These are phyloP conservation scores for Diaporthe sp. DNA, from an alignment of 2,329 filamentous ascomycete species.

Conservation along the genomic window DNA sequence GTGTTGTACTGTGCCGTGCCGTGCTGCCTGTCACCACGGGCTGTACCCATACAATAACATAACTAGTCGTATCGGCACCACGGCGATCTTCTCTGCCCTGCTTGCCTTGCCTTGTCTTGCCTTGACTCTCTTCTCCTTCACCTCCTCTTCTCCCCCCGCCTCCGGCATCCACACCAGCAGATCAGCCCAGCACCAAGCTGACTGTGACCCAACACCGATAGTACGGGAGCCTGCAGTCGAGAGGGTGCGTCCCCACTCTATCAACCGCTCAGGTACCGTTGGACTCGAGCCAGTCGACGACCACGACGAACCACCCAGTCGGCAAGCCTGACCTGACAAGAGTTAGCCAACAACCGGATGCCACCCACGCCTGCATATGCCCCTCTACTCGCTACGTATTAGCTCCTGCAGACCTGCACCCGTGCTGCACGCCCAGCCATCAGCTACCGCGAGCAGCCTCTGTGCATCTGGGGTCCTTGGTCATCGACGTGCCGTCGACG, in stretches of 20 bases:
- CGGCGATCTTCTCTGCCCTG: constrained; percentile 30
- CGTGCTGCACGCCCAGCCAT: constrained; percentile 32
- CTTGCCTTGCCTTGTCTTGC: constrained; percentile 30
- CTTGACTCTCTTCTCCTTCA: neutral
- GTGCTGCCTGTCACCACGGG: constrained; percentile 9
- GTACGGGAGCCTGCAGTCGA: constrained; percentile 25
- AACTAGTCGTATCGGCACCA: constrained; percentile 24
- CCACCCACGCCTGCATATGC: constrained; percentile 32
- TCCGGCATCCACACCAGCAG: constrained; percentile 20
- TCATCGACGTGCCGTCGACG: constrained; percentile 34
- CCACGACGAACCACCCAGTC: constrained; percentile 26
- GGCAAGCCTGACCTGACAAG: constrained; percentile 30
- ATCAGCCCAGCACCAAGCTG: constrained; percentile 10
- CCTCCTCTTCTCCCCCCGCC: neutral
- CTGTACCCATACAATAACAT: constrained; percentile 20
- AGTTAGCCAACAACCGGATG: constrained; percentile 33
- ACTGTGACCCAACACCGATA: constrained; percentile 24
- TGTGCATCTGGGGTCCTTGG: constrained; percentile 13
- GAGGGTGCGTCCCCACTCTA: constrained; percentile 29
- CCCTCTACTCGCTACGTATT: constrained; percentile 15
- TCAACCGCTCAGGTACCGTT: constrained; percentile 34
- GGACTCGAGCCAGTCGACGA: constrained; percentile 23
- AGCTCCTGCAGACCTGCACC: constrained; percentile 23
- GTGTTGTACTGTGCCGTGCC: neutral
- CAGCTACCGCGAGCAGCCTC: constrained; percentile 13